Base-by-base conservation (phyloP, 805 yeast genomes). In the Hanseniaspora hatyaiensis region DNA sequence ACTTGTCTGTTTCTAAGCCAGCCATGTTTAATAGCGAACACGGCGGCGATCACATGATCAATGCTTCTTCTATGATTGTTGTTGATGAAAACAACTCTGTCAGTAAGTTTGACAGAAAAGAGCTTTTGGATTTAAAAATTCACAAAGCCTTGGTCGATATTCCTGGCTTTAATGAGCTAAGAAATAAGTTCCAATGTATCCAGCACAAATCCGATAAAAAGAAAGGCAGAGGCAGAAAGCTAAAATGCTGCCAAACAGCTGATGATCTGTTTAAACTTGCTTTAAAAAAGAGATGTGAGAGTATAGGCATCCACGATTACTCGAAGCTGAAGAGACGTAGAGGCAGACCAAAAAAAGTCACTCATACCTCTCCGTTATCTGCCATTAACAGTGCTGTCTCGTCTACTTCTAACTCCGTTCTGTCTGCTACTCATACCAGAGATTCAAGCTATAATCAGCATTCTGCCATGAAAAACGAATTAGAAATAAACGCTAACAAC, bases 231-330 rank as follows among this genome's bases (percentile, higher is more conserved):
- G 48, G 48, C 12, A 44, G 48, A 36, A 44, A 44, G 15, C 12
- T 44, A 24, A 44, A 44, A 29, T 44, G 48, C 19, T 44, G 48
- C 13, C 48, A 44, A 44, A 44, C 30, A 2, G 48, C 48, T 16
- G 48, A 44, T 44, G 48, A 44, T 23, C 24, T 22, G 2, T 44
- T 44, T 12, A 44, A 44, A 31, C 11, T 44, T 30, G 48, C 48
- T 11, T 36, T 44, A 20, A 44, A 37, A 23, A 20, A 44, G 30
- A 30, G 30, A 23, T 44, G 48, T 37, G 16, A 44, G 6, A 37
- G 40, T n/a, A n/a, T 44, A 3, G 48, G 48, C 4, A 37, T 44
- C 13, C 31, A 36, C 30, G 48, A 44, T 18, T 44, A 36, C 16
- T 36, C 48, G 8, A 44, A 36, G 16, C 37, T 29, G 9, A 44